A percentile compares a stretch with the other conserved stretches of the same genome.
Conservation (phyloP, 805 yeast species). For the Ogataea nitratoaversa region DNA sequence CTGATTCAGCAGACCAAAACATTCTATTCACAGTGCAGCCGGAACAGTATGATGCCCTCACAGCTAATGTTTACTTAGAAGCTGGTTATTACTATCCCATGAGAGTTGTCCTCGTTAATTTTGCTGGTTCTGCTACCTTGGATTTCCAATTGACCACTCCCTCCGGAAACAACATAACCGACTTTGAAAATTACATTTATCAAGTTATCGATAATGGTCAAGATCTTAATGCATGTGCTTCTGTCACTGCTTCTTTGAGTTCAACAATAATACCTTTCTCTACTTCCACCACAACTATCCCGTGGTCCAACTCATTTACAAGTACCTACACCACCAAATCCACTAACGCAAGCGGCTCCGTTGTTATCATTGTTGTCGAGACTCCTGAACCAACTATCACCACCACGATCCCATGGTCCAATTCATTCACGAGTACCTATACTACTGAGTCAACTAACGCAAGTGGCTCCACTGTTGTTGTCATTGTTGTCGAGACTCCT, state of each 20-base stretch:
- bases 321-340: no score
- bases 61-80: neutral
- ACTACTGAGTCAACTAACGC: no score
- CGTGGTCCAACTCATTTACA: no score
- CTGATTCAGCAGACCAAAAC: neutral
- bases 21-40: neutral
- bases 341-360: no score
- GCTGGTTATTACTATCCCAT: neutral
- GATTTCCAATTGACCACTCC: neutral
- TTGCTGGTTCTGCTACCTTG: neutral
- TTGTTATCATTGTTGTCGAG: no score
- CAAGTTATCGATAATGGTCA: neutral
- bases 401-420: no score
- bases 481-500: no score
- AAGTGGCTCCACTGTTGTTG: no score
- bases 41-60: no score
- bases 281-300: neutral
- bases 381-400: no score
- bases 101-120: neutral
- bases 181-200: neutral
- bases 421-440: no score
- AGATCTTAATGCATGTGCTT: neutral
- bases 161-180: neutral
- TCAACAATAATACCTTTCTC: no score
- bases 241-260: neutral